phyloP scores from a whole-genome alignment of 495 filamentous ascomycete genomes.

The Hamigera avellanea region DNA sequence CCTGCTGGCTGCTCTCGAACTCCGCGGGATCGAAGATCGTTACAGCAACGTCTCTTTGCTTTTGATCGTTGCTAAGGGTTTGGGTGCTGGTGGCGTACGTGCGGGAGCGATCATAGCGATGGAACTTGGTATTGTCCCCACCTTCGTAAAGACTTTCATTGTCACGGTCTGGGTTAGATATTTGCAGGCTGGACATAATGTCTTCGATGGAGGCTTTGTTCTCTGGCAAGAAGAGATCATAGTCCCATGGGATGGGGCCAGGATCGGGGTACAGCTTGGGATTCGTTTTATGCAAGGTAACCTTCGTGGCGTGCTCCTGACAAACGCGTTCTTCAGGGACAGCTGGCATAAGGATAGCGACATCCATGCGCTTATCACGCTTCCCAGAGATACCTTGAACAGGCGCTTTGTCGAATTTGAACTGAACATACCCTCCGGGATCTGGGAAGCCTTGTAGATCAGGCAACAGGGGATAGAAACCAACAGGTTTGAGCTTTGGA shows the following conservation, averaged over 20 bases:
- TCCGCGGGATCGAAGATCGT: constrained; percentile 52
- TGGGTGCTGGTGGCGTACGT: constrained; percentile 73
- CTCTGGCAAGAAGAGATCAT: constrained; percentile 67
- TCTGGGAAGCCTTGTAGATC: constrained; percentile 87
- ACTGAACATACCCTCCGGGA: constrained; percentile 69
- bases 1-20: constrained; percentile 6
- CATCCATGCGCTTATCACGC: constrained; percentile 75
- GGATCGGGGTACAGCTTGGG: constrained; percentile 49
- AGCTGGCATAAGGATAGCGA: constrained; percentile 62
- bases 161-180: constrained; percentile 57
- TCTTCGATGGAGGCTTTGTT: constrained; percentile 40
- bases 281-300: constrained; percentile 50
- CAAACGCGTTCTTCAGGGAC: constrained; percentile 35
- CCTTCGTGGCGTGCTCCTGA: constrained; percentile 37
- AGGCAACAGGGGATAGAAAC: constrained; percentile 71
- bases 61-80: constrained; percentile 42
- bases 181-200: constrained; percentile 64
- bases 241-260: constrained; percentile 53
- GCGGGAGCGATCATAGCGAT: constrained; percentile 67
- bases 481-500: constrained; percentile 63
- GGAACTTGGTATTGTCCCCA: constrained; percentile 34
- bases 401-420: constrained; percentile 83
- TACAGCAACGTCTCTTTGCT: constrained; percentile 46
- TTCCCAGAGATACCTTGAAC: constrained; percentile 38
- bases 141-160: constrained; percentile 51